phyloP scores from a whole-genome alignment of 495 filamentous ascomycete species.

The Durotheca rogersii region DNA sequence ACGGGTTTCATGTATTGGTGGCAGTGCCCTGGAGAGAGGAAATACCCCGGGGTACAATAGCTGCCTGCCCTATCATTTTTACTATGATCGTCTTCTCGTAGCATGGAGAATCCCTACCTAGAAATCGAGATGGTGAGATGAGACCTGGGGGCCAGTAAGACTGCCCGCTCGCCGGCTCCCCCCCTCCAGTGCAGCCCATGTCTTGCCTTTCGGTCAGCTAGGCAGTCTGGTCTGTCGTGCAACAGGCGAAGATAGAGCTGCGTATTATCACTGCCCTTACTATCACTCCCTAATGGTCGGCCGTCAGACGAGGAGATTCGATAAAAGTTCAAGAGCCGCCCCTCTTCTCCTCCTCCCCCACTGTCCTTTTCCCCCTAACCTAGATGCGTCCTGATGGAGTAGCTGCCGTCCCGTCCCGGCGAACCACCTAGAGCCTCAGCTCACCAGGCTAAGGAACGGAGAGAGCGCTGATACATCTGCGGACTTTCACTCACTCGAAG shows the following conservation, averaged over 20 bases:
- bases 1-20: neutral
- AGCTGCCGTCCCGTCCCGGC: neutral
- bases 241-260: neutral
- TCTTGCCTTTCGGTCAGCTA: neutral
- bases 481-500: conserved; percentile 1
- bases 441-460: neutral
- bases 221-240: neutral
- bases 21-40: neutral
- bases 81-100: neutral
- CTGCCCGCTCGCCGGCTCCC: neutral
- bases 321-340: neutral
- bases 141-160: conserved; percentile 13
- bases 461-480: neutral
- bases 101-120: too few relatives aligned
- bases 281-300: neutral
- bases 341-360: neutral
- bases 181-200: neutral
- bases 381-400: conserved; percentile 4
- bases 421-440: conserved; percentile 9
- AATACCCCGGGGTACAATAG: neutral
- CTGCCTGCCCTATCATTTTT: neutral
- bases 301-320: neutral
- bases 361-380: neutral
- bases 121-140: too few relatives aligned
- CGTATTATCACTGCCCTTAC: too few relatives aligned